Percentiles rank a stretch among this genome's conserved stretches.
Conservation (phyloP, 495 filamentous ascomycete genomes). For the Terfezia claveryi region DNA sequence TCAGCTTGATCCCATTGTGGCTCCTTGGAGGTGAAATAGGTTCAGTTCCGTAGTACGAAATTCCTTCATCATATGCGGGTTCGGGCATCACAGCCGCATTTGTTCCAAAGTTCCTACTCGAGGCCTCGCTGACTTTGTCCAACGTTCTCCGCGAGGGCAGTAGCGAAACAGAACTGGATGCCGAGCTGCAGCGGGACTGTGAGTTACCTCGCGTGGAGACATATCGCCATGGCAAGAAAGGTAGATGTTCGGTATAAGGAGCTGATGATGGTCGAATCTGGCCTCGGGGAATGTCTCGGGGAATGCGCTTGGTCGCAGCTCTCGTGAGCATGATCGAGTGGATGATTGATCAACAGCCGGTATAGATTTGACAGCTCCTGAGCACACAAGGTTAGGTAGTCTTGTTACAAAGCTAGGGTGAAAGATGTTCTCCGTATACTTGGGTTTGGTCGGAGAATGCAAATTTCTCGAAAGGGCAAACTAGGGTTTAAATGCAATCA, state of each 20-base stretch:
- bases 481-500: no score
- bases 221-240: constrained; percentile 5
- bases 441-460: background rate
- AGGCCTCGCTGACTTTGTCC: background rate
- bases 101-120: constrained; percentile 5
- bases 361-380: no score
- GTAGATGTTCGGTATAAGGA: background rate
- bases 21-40: background rate
- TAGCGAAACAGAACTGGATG: background rate
- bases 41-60: background rate
- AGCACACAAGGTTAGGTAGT: no score
- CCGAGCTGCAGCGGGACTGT: constrained; percentile 1
- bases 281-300: constrained; percentile 5
- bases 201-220: constrained; percentile 1
- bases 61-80: background rate
- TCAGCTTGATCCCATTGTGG: background rate
- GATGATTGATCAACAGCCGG: no score
- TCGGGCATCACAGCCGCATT: constrained; percentile 2
- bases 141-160: background rate
- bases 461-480: background rate
- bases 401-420: no score
- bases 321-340: background rate
- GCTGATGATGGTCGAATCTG: constrained; percentile 1
- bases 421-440: background rate
- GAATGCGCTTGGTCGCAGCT: constrained; percentile 10